Percentiles rank a stretch among this genome's conserved stretches.
Conservation (phyloP, 2,329 filamentous ascomycete genomes). For the Microsporum audouinii region DNA sequence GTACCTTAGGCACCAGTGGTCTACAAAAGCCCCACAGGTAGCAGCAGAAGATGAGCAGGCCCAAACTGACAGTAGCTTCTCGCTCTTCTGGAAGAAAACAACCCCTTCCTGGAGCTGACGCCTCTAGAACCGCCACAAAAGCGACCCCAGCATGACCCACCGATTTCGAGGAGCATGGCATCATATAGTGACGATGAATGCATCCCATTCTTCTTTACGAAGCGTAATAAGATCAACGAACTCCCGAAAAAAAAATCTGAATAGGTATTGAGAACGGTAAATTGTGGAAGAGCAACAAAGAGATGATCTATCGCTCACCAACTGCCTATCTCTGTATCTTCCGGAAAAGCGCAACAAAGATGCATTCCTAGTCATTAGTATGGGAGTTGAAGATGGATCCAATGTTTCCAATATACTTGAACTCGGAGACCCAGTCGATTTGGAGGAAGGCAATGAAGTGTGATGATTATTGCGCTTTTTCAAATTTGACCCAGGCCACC, state of each 20-base stretch:
- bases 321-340: background rate
- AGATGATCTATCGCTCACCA: background rate
- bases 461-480: background rate
- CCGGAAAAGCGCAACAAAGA: background rate
- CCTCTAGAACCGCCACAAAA: background rate
- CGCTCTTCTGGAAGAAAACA: background rate
- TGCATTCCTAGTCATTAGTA: background rate
- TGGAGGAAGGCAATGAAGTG: background rate
- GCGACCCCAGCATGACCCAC: background rate
- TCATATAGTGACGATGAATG: background rate
- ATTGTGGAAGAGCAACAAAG: background rate
- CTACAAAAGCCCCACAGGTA: background rate
- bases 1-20: background rate
- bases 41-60: background rate
- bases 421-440: background rate
- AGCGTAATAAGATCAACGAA: background rate
- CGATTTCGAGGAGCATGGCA: background rate
- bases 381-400: background rate
- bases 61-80: background rate
- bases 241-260: background rate
- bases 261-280: background rate
- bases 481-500: background rate
- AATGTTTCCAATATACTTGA: background rate
- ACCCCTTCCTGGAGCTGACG: background rate
- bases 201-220: background rate